Base-by-base conservation (phyloP, 495 filamentous ascomycete species). In the Aspergillus haitiensis region DNA sequence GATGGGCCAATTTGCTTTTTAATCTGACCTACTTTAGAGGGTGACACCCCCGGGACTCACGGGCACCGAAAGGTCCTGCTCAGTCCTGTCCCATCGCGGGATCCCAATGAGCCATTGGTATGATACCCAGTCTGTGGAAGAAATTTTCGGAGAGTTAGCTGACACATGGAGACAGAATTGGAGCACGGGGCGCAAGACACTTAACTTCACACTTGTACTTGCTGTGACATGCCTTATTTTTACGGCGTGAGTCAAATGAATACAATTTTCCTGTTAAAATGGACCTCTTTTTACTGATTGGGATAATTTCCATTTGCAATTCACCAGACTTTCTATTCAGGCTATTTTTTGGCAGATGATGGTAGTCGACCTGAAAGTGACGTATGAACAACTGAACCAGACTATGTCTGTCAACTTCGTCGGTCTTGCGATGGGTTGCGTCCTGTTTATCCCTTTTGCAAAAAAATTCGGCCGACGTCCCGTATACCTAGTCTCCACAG, bases 21-120 rank as follows among this genome's bases (percentile, higher is more conserved):
- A 13, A 10, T 16, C 45, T 31, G 6, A 2, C 18, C 12, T 1
- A 12, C 13, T 40, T 18, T 18, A 70, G 73, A 69, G 6, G 60
- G 67, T 42, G 64, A 55, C 8, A 52, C 12, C 7, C 11, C 44
- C 6, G 68, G 68, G 33, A 18, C 55, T 1, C 54, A 69, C 9
- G 57, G 49, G 7, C 56, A 63, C 35, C 62, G 56, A 7, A 52
- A 56, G 21, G 36, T 75, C 7, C 56, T 71, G 44, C 70, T 73
- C 4, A 64, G 68, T 27, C 73, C 73, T 0, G 35, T 71, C 6
- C 73, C 71, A 10, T 68, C 66, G 6, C 61, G 48, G 36, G 72
- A 76, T 44, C 70, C 72, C 7, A 76, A 76, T 48, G 69, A 71
- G 21, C 73, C 73, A 2, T 61, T 76, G 48, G 73, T 74, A 36